Conservation (phyloP, 768 basidiomycete genomes). For the Phaeolepiota aurea region DNA sequence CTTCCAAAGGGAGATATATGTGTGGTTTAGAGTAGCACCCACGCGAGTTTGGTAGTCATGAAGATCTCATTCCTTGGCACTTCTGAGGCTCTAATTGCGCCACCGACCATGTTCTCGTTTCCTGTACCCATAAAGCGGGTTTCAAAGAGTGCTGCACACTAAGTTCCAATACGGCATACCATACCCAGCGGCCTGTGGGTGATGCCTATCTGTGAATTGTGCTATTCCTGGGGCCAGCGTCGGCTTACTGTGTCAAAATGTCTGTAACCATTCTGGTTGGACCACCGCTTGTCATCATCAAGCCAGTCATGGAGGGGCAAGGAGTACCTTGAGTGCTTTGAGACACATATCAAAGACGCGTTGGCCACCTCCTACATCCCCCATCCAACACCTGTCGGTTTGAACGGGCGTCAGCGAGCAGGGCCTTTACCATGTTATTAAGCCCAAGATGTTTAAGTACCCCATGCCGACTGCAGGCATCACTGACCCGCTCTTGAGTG, state of each 20-base stretch:
- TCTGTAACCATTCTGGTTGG: constrained; percentile 32
- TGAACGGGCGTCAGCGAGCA: no score
- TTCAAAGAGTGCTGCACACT: background rate
- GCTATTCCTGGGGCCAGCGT: constrained; percentile 2
- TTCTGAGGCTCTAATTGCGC: constrained; percentile 34
- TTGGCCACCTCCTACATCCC: constrained; percentile 22
- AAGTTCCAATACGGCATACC: constrained; percentile 7
- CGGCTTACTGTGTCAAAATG: constrained; percentile 32
- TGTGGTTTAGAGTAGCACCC: constrained; percentile 2
- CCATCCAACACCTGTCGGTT: constrained; percentile 29
- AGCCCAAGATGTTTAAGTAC: constrained; percentile 7
- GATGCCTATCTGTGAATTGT: background rate
- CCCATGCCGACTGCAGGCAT: constrained; percentile 25
- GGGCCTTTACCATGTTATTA: background rate
- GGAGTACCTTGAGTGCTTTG: background rate
- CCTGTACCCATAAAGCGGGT: constrained; percentile 10
- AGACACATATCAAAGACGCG: constrained; percentile 17
- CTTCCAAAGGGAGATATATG: background rate
- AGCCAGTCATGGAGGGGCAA: background rate
- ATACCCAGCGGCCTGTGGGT: constrained; percentile 18
- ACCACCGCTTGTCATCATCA: background rate
- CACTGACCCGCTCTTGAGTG: constrained; percentile 18
- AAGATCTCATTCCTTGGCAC: constrained; percentile 38
- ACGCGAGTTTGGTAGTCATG: constrained; percentile 43
- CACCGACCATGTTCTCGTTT: constrained; percentile 39